Percentiles rank a stretch among this genome's conserved stretches.
Evolutionary conservation across 345 rosid species (phyloP).

Genomic region (Arabis hirsuta): DNA sequence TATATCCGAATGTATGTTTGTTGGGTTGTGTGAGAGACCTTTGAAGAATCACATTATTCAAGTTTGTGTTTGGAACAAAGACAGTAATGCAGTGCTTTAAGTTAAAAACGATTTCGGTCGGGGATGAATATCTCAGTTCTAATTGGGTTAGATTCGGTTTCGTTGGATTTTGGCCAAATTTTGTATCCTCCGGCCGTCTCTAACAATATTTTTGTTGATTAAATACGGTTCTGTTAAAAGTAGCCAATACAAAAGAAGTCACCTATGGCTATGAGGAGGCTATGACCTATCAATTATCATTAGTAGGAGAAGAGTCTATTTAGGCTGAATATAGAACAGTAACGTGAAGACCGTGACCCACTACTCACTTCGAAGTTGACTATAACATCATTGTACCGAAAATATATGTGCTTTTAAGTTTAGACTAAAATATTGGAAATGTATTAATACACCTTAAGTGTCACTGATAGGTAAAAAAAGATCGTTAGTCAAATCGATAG

Average conservation of each 20-base stretch:
- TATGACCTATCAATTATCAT: neutral
- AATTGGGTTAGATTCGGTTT: neutral
- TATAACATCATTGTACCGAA: neutral
- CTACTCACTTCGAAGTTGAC: conserved; percentile 25
- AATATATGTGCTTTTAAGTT: no score
- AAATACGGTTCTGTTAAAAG: neutral
- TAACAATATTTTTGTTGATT: neutral
- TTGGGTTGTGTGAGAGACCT: conserved; percentile 3
- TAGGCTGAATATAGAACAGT: conserved; percentile 24
- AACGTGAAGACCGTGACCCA: conserved; percentile 20
- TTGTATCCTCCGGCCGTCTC: neutral
- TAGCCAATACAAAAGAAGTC: no score
- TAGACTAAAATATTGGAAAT: no score
- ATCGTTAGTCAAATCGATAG: neutral
- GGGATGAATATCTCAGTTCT: no score
- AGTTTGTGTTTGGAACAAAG: no score
- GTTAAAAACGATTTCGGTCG: no score
- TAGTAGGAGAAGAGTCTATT: conserved; percentile 9
- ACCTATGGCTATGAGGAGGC: no score
- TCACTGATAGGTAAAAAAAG: no score
- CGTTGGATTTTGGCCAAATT: neutral
- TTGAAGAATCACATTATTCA: neutral
- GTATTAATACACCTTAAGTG: no score
- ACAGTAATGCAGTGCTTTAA: neutral
- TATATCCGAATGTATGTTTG: conserved; percentile 19